phyloP scores from a whole-genome alignment of 1,284 basidiomycete species.

The Ceratobasidium sp. region DNA sequence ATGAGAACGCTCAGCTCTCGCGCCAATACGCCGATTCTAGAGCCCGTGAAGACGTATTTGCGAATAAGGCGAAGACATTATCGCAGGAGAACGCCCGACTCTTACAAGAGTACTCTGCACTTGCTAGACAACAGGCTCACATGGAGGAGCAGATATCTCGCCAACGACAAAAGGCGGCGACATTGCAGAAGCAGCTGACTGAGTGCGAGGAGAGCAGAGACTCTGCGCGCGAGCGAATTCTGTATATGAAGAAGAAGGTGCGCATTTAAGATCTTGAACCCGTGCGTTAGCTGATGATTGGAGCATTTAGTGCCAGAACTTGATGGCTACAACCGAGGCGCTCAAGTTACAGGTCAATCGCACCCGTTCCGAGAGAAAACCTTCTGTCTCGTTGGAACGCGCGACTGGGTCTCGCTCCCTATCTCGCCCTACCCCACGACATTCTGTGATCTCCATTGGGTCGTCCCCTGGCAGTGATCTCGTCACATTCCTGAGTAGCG shows the following conservation, averaged over 20 bases:
- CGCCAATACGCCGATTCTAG: conserved; percentile 1
- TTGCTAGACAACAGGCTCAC: neutral
- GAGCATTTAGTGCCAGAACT: conserved; percentile 1
- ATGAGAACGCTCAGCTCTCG: conserved; percentile 4
- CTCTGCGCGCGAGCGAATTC: conserved; percentile 11
- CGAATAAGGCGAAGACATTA: neutral
- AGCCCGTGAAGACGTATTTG: neutral
- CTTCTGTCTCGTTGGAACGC: neutral
- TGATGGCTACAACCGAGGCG: conserved; percentile 1
- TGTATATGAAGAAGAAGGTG: conserved; percentile 34
- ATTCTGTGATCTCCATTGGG: conserved; percentile 34
- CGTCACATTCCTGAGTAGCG: conserved; percentile 11
- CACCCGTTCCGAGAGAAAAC: neutral
- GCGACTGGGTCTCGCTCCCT: neutral
- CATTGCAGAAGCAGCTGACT: conserved; percentile 17
- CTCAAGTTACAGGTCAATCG: conserved; percentile 34
- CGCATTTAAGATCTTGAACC: neutral
- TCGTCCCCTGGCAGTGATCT: conserved; percentile 14
- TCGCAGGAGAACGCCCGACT: neutral
- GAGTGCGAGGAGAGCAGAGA: conserved; percentile 18
- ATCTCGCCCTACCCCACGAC: conserved; percentile 4
- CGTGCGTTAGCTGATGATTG: neutral
- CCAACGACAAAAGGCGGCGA: conserved; percentile 7
- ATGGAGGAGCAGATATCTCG: conserved; percentile 24
- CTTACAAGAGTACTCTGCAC: neutral